A percentile compares a stretch with the other conserved stretches of the same genome.
phyloP scores from a whole-genome alignment of 2,329 filamentous ascomycete species.

The Phialophora expanda region DNA sequence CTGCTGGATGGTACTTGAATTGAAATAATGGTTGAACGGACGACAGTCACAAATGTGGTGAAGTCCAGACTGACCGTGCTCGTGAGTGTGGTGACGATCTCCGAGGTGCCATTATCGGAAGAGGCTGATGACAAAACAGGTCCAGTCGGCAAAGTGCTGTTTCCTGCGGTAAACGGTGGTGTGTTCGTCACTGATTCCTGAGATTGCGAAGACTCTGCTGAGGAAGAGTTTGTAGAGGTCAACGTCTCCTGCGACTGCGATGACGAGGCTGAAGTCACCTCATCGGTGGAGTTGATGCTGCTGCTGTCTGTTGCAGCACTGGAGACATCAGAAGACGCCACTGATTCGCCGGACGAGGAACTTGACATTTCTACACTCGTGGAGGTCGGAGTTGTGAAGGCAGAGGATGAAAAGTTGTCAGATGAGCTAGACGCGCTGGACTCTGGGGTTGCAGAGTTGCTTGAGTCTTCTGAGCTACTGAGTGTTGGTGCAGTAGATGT shows the following conservation, averaged over 20 bases:
- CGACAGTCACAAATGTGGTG: conserved; percentile 23
- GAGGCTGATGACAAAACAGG: neutral
- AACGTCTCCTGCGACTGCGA: neutral
- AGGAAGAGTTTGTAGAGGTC: neutral
- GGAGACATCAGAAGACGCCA: neutral
- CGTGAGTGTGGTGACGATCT: conserved; percentile 11
- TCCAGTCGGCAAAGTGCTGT: neutral
- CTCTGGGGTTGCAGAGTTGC: neutral
- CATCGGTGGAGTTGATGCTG: neutral
- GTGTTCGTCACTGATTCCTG: neutral
- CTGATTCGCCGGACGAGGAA: neutral
- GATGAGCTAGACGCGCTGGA: neutral
- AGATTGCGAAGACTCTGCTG: neutral
- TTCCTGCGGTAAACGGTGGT: neutral
- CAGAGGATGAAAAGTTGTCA: neutral
- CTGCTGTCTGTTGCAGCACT: neutral
- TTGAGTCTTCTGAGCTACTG: neutral
- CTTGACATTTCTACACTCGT: neutral
- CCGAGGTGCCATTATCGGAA: conserved; percentile 5
- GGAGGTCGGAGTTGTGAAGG: neutral
- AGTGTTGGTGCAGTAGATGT: neutral
- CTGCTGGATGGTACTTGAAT: conserved; percentile 6
- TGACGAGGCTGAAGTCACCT: neutral
- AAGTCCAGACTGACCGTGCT: conserved; percentile 14
- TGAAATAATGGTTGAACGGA: conserved; percentile 19